Conservation (phyloP, 2,329 filamentous ascomycete genomes). For the Monilinia laxa region DNA sequence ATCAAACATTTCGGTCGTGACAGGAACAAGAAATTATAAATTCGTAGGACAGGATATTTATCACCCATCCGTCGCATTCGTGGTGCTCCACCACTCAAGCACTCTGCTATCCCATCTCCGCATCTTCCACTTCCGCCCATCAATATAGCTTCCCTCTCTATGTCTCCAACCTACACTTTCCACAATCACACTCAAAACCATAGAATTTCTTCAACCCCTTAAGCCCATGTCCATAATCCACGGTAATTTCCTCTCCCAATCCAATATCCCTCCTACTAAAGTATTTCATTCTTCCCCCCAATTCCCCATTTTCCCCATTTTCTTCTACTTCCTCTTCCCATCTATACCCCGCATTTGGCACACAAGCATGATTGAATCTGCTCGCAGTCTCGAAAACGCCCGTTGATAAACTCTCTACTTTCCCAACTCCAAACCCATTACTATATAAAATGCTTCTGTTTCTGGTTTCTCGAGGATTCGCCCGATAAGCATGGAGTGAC, state of each 20-base stretch:
- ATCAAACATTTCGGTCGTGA: too few species aligned
- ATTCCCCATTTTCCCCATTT: conserved; percentile 14
- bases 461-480: conserved; percentile 25
- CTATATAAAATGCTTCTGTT: conserved; percentile 32
- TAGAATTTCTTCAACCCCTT: conserved; percentile 31
- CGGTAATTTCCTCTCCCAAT: conserved; percentile 35
- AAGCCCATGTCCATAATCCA: conserved; percentile 36
- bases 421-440: conserved; percentile 33
- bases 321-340: conserved; percentile 30
- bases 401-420: conserved; percentile 22
- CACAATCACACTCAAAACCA: conserved; percentile 37
- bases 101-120: background rate
- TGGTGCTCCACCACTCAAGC: background rate
- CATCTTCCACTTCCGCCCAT: background rate
- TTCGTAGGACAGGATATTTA: background rate
- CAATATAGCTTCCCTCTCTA: background rate
- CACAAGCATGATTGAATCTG: conserved; percentile 29
- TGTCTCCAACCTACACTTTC: conserved; percentile 16
- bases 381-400: conserved; percentile 33
- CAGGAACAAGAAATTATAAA: too few species aligned
- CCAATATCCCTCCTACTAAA: conserved; percentile 31
- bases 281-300: conserved; percentile 28
- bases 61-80: background rate
- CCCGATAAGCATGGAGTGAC: conserved; percentile 26
- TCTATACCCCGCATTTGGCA: conserved; percentile 31